phyloP scores from a whole-genome alignment of 805 yeast genomes.

The Saccharomycopsis sp. region DNA sequence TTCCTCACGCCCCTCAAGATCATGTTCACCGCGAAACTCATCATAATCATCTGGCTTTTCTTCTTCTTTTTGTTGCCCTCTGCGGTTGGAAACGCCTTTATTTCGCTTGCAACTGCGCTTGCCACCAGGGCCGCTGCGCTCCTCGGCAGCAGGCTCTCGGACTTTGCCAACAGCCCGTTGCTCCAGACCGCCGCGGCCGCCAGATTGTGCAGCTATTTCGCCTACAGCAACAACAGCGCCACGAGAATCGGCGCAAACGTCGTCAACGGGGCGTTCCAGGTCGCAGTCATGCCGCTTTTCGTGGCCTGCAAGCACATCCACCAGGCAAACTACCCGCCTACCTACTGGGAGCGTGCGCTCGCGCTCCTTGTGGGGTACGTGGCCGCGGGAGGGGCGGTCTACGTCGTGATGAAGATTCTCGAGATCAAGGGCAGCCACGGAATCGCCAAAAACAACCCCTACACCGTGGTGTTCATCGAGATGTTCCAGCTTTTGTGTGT shows the following conservation, averaged over 20 bases:
- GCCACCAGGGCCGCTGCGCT: not conserved
- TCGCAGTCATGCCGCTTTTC: constrained; percentile 22
- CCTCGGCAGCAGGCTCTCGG: not conserved
- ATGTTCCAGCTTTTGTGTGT: constrained; percentile 39
- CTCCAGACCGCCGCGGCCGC: not conserved
- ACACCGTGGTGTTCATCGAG: not conserved
- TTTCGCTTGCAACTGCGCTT: not conserved
- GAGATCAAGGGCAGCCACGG: not conserved
- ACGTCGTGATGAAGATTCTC: constrained; percentile 29
- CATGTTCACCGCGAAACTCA: constrained; percentile 6
- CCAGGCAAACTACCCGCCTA: constrained; percentile 26
- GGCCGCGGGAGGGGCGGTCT: constrained; percentile 26
- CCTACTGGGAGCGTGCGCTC: constrained; percentile 33
- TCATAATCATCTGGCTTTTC: constrained; percentile 7
- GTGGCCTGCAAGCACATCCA: constrained; percentile 22
- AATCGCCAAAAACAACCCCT: not conserved
- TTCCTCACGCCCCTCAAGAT: constrained; percentile 8
- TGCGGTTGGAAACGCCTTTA: constrained; percentile 4
- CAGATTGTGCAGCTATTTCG: not conserved
- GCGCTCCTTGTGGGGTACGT: constrained; percentile 33
- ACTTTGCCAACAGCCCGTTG: not conserved
- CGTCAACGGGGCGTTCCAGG: constrained; percentile 11
- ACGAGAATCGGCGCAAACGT: not conserved
- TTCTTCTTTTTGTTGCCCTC: constrained; percentile 17
- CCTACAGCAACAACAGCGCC: not conserved